These are phyloP conservation scores for Maudiozyma saulgeensis DNA, from an alignment of 805 yeast species.

Conservation along the genomic window DNA sequence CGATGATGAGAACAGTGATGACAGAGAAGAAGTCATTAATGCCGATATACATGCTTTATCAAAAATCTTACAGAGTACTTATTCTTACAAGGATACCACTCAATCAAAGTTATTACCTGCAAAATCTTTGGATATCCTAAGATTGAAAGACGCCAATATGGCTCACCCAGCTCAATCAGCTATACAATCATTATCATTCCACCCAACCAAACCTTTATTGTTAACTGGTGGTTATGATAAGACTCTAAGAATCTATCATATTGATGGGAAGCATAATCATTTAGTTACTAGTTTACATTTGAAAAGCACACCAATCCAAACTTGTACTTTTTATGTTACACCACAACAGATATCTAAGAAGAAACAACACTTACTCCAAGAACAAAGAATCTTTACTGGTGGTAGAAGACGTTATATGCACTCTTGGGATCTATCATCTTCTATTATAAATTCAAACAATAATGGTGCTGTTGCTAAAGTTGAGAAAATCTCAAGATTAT, in stretches of 20 bases:
- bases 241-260: constrained; percentile 75
- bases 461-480: constrained; percentile 32
- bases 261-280: constrained; percentile 78
- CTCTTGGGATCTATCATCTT: constrained; percentile 76
- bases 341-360: constrained; percentile 7
- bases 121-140: constrained; percentile 58
- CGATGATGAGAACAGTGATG: constrained; percentile 21
- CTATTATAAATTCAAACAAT: constrained; percentile 22
- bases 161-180: constrained; percentile 64
- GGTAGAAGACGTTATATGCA: constrained; percentile 91
- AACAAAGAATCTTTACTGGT: constrained; percentile 58
- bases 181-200: constrained; percentile 80
- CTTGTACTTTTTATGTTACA: constrained; percentile 38
- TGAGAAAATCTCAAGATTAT: constrained; percentile 79
- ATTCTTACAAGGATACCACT: constrained; percentile 32
- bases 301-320: constrained; percentile 68
- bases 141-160: constrained; percentile 80
- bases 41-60: constrained; percentile 36
- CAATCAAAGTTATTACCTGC: constrained; percentile 56
- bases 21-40: constrained; percentile 23
- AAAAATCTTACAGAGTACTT: constrained; percentile 32
- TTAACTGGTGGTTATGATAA: constrained; percentile 90
- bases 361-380: constrained; percentile 13
- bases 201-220: constrained; percentile 63
- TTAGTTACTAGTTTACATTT: constrained; percentile 76